These are phyloP conservation scores for Trichoderma afroharzianum DNA, from an alignment of 2,329 filamentous ascomycete species.

Conservation along the genomic window DNA sequence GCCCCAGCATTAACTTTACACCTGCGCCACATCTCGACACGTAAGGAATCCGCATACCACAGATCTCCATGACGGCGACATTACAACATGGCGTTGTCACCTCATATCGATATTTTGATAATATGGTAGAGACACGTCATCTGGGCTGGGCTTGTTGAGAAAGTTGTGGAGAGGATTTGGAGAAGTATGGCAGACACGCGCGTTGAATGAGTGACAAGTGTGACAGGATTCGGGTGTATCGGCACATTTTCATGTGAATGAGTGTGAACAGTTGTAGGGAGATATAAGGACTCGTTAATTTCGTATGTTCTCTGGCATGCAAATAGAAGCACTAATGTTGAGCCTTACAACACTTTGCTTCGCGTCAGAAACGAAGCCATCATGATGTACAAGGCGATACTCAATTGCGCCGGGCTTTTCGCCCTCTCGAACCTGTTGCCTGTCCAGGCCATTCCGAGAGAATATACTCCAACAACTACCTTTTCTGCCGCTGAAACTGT, in stretches of 20 bases:
- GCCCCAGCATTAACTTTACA: slow-evolving; percentile 1
- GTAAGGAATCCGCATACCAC: not conserved
- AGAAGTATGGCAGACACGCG: not conserved
- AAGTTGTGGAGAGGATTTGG: not conserved
- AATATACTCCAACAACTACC: slow-evolving; percentile 31
- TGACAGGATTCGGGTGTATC: not conserved
- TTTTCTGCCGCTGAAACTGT: slow-evolving; percentile 28
- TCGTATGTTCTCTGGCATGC: not conserved
- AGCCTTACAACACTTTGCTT: not conserved
- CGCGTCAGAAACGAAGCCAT: not conserved
- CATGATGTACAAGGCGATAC: not conserved
- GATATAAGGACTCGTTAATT: not conserved
- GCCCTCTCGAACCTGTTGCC: not conserved
- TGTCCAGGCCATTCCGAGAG: not conserved
- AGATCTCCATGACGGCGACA: not conserved
- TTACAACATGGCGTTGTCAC: slow-evolving; percentile 6
- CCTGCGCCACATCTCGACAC: slow-evolving; percentile 3
- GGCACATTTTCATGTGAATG: not conserved
- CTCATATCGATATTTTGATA: not conserved
- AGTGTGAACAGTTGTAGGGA: not conserved
- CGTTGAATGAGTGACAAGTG: not conserved
- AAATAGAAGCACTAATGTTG: not conserved
- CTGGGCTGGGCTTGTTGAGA: not conserved
- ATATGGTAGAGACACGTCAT: not conserved
- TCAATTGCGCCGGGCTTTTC: not conserved